phyloP scores from a whole-genome alignment of 805 yeast species.

The Martiniozyma abietophila region DNA sequence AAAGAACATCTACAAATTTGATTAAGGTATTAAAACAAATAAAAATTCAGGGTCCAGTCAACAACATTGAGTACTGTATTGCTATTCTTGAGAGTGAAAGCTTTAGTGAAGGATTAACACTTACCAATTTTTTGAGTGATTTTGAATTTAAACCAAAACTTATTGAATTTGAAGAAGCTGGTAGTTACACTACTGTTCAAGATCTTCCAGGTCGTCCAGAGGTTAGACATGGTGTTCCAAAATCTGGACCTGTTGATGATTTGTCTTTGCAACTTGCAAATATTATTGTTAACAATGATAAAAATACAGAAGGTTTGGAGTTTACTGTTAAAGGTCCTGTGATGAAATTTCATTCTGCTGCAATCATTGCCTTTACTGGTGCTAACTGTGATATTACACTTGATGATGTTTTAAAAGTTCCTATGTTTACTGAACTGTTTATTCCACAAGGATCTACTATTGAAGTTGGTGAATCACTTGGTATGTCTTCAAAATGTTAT shows the following conservation, averaged over 20 bases:
- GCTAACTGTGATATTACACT: slow-evolving; percentile 66
- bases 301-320: slow-evolving; percentile 82
- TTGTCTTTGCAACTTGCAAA: slow-evolving; percentile 87
- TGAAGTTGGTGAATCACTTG: slow-evolving; percentile 74
- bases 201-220: slow-evolving; percentile 95
- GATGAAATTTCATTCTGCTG: slow-evolving; percentile 70
- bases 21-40: slow-evolving; percentile 81
- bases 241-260: slow-evolving; percentile 97
- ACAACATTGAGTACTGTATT: slow-evolving; percentile 84
- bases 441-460: slow-evolving; percentile 70
- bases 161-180: slow-evolving; percentile 77
- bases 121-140: slow-evolving; percentile 79
- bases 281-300: slow-evolving; percentile 80
- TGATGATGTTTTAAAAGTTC: slow-evolving; percentile 45
- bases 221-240: slow-evolving; percentile 89
- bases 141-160: slow-evolving; percentile 76
- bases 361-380: slow-evolving; percentile 79
- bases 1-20: slow-evolving; percentile 81
- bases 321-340: slow-evolving; percentile 84
- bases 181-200: slow-evolving; percentile 94
- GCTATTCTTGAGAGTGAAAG: slow-evolving; percentile 74
- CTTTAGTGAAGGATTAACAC: slow-evolving; percentile 78
- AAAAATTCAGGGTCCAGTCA: slow-evolving; percentile 75
- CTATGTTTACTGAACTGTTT: slow-evolving; percentile 64
- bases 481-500: slow-evolving; percentile 87